Percentiles rank a stretch among this genome's conserved stretches.
Conservation (phyloP, 2,329 filamentous ascomycete species). For the Dactylellina drechsleri region DNA sequence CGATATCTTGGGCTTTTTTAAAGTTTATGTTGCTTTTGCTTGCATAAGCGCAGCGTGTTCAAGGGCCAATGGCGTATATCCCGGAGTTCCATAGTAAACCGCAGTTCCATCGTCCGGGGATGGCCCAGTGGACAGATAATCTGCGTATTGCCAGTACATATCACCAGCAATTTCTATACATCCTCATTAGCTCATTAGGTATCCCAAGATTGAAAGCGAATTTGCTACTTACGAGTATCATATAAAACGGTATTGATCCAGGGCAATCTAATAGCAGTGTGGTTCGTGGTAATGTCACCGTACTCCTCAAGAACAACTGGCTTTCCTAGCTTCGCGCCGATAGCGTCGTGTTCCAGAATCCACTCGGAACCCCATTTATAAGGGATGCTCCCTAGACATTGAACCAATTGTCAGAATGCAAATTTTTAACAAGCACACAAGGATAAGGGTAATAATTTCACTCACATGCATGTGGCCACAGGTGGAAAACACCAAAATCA, state of each 20-base stretch:
- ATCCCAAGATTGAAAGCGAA: background rate
- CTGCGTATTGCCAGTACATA: conserved; percentile 62
- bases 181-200: background rate
- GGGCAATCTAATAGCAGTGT: conserved; percentile 57
- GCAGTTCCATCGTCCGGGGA: conserved; percentile 48
- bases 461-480: conserved; percentile 62
- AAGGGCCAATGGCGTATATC: conserved; percentile 45
- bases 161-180: conserved; percentile 59
- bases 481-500: conserved; percentile 68
- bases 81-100: conserved; percentile 46
- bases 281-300: conserved; percentile 40
- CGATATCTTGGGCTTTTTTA: too few relatives aligned
- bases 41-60: conserved; percentile 44
- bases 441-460: too few relatives aligned
- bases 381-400: conserved; percentile 60
- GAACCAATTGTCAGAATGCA: background rate
- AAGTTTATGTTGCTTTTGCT: too few relatives aligned
- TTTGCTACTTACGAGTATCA: conserved; percentile 57
- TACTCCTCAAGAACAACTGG: conserved; percentile 63
- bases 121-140: conserved; percentile 42
- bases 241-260: conserved; percentile 62
- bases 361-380: conserved; percentile 63
- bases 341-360: conserved; percentile 63
- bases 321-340: conserved; percentile 61
- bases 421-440: too few relatives aligned